A percentile compares a stretch with the other conserved stretches of the same genome.
phyloP scores from a whole-genome alignment of 106 monocot species.

The Vanilla planifolia region DNA sequence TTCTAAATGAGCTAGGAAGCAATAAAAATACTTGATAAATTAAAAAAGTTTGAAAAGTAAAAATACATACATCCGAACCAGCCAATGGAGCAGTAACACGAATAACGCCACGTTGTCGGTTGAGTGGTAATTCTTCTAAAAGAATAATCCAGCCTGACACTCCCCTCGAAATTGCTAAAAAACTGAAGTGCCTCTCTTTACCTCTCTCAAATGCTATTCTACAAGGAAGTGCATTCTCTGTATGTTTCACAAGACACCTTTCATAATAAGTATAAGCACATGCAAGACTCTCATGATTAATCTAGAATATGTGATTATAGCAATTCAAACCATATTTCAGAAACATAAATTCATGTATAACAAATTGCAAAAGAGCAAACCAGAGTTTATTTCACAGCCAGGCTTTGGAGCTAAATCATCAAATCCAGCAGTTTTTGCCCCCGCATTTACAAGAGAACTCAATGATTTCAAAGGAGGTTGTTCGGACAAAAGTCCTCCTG shows the following conservation, averaged over 20 bases:
- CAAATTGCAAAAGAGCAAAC: constrained; percentile 22
- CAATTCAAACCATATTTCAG: not conserved
- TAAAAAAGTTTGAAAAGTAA: constrained; percentile 1
- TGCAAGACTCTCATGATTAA: not conserved
- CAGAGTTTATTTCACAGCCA: constrained; percentile 77
- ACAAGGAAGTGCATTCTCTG: constrained; percentile 74
- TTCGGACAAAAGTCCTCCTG: constrained; percentile 58
- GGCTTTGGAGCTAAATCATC: constrained; percentile 66
- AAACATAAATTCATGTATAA: not conserved
- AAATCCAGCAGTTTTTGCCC: constrained; percentile 34
- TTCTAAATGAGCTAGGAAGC: too few relatives aligned
- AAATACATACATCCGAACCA: constrained; percentile 72
- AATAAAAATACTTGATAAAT: not conserved
- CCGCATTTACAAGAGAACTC: constrained; percentile 24
- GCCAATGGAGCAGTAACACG: constrained; percentile 88
- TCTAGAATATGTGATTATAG: too few relatives aligned
- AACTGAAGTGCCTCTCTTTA: constrained; percentile 77
- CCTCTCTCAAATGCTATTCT: constrained; percentile 99
- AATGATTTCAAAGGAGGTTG: constrained; percentile 46
- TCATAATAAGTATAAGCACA: not conserved
- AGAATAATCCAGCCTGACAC: constrained; percentile 86
- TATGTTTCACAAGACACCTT: constrained; percentile 12
- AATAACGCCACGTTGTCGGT: constrained; percentile 56
- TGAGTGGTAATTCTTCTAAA: constrained; percentile 65
- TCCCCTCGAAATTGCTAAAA: constrained; percentile 72